Base-by-base conservation (phyloP, 2,329 filamentous ascomycete genomes). In the Huntiella decipiens region DNA sequence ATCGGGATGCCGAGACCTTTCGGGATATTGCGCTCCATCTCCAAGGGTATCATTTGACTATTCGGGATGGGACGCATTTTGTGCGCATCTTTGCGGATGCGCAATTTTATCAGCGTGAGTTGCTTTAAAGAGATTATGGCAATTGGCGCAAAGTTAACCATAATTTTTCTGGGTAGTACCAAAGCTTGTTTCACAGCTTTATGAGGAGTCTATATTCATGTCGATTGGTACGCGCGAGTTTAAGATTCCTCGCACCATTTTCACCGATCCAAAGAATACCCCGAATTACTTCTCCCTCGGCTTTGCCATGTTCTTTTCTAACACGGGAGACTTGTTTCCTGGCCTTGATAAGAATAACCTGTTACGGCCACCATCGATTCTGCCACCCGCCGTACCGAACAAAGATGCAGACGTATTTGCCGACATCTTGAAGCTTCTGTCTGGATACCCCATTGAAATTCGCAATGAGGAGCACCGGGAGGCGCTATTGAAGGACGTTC, bases 211-310 rank as follows among this genome's bases (percentile, higher is more conserved):
- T 55, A 92, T 95, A 57, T 93, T 87, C 66, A 86, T 94, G 55
- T 80, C 82, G 51, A 88, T 96, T 55, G 88, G 88, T 50, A 76
- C 83, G 53, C 75, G 73, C 48, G 77, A 91, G 55, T 96, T 96
- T 61, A 81, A 86, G 58, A 87, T 96, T 52, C 82, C 87, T 2
- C 81, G 86, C 51, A 83, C 93, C 54, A 69, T 93, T 51, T 93
- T 96, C 61, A 79, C 74, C 28, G 73, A 74, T 33, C 84, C 86
- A 1, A 88, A 87, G 19, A 87, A 96, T 62, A 79, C 77, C n/a
- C 87, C 87, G 10, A 96, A 96, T 60, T 96, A 86, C 68, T 96
- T 96, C 66, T 81, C 85, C 0, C 72, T 95, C 3, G 87, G 87
- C 49, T 94, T 93, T 56, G 80, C 78, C 34, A 74, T 84, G 54